These are phyloP conservation scores for Fusarium coffeatum DNA, from an alignment of 2,329 filamentous ascomycete species.

Conservation along the genomic window DNA sequence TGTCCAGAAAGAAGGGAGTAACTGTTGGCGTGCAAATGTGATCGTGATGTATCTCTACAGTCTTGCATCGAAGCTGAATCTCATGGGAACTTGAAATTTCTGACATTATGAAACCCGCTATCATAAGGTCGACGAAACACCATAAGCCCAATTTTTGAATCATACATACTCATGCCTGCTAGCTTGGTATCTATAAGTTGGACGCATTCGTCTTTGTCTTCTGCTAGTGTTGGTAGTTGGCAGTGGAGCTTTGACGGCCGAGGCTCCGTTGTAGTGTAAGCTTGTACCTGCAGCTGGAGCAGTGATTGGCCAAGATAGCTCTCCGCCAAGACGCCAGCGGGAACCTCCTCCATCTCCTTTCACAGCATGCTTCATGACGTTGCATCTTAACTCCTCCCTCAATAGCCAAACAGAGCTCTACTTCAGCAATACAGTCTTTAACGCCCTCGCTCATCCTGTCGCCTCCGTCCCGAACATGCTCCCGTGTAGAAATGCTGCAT, in stretches of 20 bases:
- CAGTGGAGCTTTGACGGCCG: slow-evolving; percentile 23
- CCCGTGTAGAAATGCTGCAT: slow-evolving; percentile 49
- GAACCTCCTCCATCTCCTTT: slow-evolving; percentile 49
- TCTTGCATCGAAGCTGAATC: not conserved
- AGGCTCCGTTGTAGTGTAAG: slow-evolving; percentile 24
- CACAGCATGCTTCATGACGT: slow-evolving; percentile 45
- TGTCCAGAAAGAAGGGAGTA: not conserved
- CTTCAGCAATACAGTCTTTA: slow-evolving; percentile 23
- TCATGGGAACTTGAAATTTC: not conserved
- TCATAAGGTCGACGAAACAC: not conserved
- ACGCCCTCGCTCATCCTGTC: not conserved
- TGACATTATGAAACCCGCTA: not conserved
- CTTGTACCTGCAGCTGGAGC: slow-evolving; percentile 36
- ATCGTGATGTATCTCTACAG: not conserved
- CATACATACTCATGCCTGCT: not conserved
- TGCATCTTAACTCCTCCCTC: slow-evolving; percentile 39
- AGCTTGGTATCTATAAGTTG: not conserved
- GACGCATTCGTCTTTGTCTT: slow-evolving; percentile 11
- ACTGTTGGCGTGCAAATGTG: not conserved
- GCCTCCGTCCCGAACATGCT: slow-evolving; percentile 33
- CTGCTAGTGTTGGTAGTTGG: slow-evolving; percentile 18
- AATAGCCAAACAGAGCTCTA: slow-evolving; percentile 29
- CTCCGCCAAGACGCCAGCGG: slow-evolving; percentile 41
- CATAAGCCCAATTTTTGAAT: not conserved
- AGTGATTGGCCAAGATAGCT: slow-evolving; percentile 40